A percentile compares a stretch with the other conserved stretches of the same genome.
phyloP scores from a whole-genome alignment of 257 asterid species.

The Mentha longifolia region DNA sequence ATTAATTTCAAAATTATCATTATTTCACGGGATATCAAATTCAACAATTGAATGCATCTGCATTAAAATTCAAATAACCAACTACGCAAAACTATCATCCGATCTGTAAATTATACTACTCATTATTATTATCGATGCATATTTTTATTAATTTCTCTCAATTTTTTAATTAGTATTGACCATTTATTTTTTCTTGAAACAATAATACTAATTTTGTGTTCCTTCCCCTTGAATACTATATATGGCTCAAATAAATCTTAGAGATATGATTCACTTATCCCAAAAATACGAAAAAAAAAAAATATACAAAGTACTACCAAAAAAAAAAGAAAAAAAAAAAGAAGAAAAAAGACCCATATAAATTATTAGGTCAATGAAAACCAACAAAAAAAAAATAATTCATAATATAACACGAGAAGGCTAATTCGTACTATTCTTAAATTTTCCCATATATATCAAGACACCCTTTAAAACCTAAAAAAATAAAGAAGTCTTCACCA shows the following conservation, averaged over 20 bases:
- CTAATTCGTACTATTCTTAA: constrained; percentile 31
- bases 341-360: no score
- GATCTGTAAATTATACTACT: background rate
- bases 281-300: no score
- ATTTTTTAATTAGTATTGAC: background rate
- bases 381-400: no score
- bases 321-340: no score
- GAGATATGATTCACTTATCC: no score
- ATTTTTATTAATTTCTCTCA: background rate
- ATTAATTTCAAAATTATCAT: background rate
- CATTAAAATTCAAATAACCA: background rate
- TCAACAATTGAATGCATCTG: background rate
- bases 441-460: constrained; percentile 32
- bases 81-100: background rate
- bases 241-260: background rate
- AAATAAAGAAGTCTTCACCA: background rate
- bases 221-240: no score
- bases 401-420: background rate
- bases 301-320: no score
- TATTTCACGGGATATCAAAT: background rate
- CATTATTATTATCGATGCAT: background rate
- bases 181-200: background rate
- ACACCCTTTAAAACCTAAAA: constrained; percentile 16
- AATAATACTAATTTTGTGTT: no score
- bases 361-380: no score